phyloP scores from a whole-genome alignment of 257 asterid species.

The Prunella vulgaris region DNA sequence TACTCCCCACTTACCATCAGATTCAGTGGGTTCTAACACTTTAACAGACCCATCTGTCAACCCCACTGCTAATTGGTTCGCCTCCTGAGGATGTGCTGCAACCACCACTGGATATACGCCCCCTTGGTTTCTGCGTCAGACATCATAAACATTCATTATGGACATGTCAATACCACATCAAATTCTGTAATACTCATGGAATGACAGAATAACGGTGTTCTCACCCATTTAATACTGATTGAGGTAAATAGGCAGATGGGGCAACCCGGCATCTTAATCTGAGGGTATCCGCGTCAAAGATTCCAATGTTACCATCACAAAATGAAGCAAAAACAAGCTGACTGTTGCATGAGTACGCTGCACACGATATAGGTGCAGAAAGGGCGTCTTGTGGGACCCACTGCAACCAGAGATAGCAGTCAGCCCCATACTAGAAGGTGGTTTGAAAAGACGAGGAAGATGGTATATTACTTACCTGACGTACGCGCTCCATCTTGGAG shows the following conservation, averaged over 20 bases:
- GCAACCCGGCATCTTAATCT: constrained; percentile 83
- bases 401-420: constrained; percentile 34
- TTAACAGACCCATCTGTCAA: constrained; percentile 87
- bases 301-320: constrained; percentile 76
- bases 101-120: constrained; percentile 56
- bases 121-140: constrained; percentile 50
- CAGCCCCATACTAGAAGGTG: neutral
- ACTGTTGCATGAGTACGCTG: constrained; percentile 92
- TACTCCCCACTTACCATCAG: constrained; percentile 77
- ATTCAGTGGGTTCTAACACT: constrained; percentile 88
- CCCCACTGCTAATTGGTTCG: constrained; percentile 85
- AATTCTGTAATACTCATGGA: too few relatives aligned
- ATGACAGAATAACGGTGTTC: constrained; percentile 10
- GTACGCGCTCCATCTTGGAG: constrained; percentile 84
- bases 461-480: constrained; percentile 59
- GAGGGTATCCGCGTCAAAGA: constrained; percentile 87
- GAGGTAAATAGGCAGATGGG: constrained; percentile 73
- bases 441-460: neutral
- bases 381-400: constrained; percentile 95
- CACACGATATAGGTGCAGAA: constrained; percentile 87
- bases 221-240: constrained; percentile 64
- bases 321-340: constrained; percentile 83
- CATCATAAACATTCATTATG: neutral
- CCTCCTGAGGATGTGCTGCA: constrained; percentile 87
- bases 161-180: too few relatives aligned